These are phyloP conservation scores for Cyclotella atomus DNA, from an alignment of 108 stramenopile species.

Conservation along the genomic window DNA sequence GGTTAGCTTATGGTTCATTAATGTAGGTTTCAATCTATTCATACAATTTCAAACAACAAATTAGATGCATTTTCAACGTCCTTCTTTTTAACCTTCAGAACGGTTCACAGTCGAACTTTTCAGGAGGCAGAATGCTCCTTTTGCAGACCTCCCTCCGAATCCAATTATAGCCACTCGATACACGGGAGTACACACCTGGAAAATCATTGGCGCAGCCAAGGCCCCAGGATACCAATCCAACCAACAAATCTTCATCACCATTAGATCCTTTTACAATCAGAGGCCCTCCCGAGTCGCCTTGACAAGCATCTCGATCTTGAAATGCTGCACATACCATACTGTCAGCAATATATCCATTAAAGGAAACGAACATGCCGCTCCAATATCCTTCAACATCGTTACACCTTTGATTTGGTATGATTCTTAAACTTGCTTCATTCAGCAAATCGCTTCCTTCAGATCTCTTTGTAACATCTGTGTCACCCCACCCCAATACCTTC, in stretches of 20 bases:
- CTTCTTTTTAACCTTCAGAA: background rate
- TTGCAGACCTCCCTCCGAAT: slow-evolving; percentile 44
- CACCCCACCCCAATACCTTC: slow-evolving; percentile 26
- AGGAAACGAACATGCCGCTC: background rate
- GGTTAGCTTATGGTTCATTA: no score
- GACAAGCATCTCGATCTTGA: slow-evolving; percentile 24
- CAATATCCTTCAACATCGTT: slow-evolving; percentile 5
- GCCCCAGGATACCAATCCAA: slow-evolving; percentile 48
- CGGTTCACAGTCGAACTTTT: slow-evolving; percentile 10
- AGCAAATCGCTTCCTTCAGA: background rate
- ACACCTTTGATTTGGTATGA: slow-evolving; percentile 11
- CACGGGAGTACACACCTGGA: slow-evolving; percentile 57
- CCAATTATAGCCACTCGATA: slow-evolving; percentile 43
- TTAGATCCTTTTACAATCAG: slow-evolving; percentile 3
- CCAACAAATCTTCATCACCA: slow-evolving; percentile 15
- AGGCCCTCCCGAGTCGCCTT: slow-evolving; percentile 36
- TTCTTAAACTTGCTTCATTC: slow-evolving; percentile 9
- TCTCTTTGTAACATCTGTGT: background rate
- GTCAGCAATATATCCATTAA: slow-evolving; percentile 19
- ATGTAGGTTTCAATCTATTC: background rate
- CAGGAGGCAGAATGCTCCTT: slow-evolving; percentile 6
- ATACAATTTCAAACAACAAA: slow-evolving; percentile 1
- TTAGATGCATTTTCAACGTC: background rate
- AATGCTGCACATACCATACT: slow-evolving; percentile 28
- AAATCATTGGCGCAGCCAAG: slow-evolving; percentile 44